These are phyloP conservation scores for Colletotrichum caudatum DNA, from an alignment of 2,329 filamentous ascomycete genomes.

Conservation along the genomic window DNA sequence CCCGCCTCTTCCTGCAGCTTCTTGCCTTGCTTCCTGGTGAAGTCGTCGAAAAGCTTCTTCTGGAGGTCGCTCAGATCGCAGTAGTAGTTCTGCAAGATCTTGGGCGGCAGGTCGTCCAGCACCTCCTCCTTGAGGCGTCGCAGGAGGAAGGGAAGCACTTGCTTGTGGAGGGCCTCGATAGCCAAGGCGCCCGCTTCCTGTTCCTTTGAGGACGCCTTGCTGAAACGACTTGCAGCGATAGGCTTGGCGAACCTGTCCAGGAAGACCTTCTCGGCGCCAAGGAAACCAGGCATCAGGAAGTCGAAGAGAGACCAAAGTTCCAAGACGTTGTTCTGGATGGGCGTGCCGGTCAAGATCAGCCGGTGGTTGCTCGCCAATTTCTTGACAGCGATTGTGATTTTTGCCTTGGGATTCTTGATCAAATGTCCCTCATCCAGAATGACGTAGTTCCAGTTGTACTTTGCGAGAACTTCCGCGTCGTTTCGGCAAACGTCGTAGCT, in stretches of 20 bases:
- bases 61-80: conserved; percentile 97
- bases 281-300: conserved; percentile 98
- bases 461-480: conserved; percentile 85
- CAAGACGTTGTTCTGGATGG: conserved; percentile 97
- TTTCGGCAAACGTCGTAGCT: conserved; percentile 99
- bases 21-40: conserved; percentile 92
- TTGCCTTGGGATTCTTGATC: conserved; percentile 98
- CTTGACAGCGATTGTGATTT: conserved; percentile 95
- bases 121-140: conserved; percentile 98
- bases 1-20: conserved; percentile 86
- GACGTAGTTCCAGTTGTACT: conserved; percentile 95
- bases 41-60: conserved; percentile 95
- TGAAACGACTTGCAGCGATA: conserved; percentile 92
- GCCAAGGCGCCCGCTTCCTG: conserved; percentile 96
- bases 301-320: conserved; percentile 99
- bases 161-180: conserved; percentile 98
- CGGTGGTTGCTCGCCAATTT: conserved; percentile 90
- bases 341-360: conserved; percentile 94
- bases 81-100: conserved; percentile 99
- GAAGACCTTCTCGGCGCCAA: conserved; percentile 96
- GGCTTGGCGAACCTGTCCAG: conserved; percentile 94
- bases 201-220: conserved; percentile 97
- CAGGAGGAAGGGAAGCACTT: conserved; percentile 95
- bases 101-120: conserved; percentile 93
- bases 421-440: conserved; percentile 97